Conservation (phyloP, 441 rosid species). For the Populus trichocarpa region DNA sequence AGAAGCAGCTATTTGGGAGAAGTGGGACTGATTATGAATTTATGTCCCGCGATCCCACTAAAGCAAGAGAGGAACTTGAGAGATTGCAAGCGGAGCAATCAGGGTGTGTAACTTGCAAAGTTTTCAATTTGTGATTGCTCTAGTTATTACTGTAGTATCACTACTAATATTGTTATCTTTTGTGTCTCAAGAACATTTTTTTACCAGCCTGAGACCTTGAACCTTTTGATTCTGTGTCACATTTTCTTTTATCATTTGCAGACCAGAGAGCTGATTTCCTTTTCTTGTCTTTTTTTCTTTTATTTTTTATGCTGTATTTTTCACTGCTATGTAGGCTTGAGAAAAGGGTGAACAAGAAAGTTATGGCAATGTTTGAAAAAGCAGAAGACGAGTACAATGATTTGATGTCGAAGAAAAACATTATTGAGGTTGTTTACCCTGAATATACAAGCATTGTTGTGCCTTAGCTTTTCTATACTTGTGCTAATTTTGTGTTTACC, state of each 20-base stretch:
- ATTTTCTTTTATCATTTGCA: slow-evolving; percentile 2
- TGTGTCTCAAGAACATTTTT: neutral
- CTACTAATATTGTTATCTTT: neutral
- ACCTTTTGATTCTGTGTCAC: neutral
- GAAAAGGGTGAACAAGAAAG: slow-evolving; percentile 98
- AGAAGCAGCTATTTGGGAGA: slow-evolving; percentile 92
- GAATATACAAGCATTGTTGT: slow-evolving; percentile 14
- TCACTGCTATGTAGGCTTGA: slow-evolving; percentile 62
- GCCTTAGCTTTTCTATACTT: slow-evolving; percentile 17
- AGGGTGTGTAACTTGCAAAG: slow-evolving; percentile 40
- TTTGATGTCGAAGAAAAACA: slow-evolving; percentile 89
- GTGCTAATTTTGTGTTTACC: slow-evolving; percentile 13
- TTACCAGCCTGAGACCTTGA: neutral
- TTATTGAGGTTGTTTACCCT: slow-evolving; percentile 69
- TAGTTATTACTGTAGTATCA: neutral
- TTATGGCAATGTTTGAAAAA: slow-evolving; percentile 98
- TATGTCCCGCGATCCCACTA: slow-evolving; percentile 58
- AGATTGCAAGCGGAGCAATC: slow-evolving; percentile 89
- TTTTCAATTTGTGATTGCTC: neutral
- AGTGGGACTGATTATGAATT: slow-evolving; percentile 97
- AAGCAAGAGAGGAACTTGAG: slow-evolving; percentile 84
- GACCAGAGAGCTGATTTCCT: slow-evolving; percentile 15
- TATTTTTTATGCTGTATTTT: slow-evolving; percentile 14
- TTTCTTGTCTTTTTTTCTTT: slow-evolving; percentile 14
- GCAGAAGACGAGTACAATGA: slow-evolving; percentile 99